Base-by-base conservation (phyloP, 2,329 filamentous ascomycete genomes). In the Pseudocercospora fuligena region DNA sequence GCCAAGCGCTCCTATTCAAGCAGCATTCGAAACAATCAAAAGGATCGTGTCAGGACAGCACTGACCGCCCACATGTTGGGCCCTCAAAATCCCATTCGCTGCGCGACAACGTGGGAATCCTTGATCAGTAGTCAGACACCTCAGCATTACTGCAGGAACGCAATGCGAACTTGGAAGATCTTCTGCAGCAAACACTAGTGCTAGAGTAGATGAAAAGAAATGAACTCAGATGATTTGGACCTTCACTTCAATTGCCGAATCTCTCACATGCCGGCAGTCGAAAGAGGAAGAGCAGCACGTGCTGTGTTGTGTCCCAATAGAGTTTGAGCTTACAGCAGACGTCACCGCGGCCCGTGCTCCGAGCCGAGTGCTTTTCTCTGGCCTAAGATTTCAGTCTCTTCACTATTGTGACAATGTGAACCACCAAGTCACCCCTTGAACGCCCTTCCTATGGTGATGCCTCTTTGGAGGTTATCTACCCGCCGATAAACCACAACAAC, bases 401-500 rank as follows among this genome's bases (percentile, higher is more conserved):
- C 27, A 56, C 53, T 40, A 36, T 61, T 57, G 63, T 40, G 58
- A 65, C 23, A 61, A 69, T 65, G 67, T 69, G 65, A 66, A 51
- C 58, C 47, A 57, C 53, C 43, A 60, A 65, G 61, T 49, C 64
- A 51, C 36, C 60, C 56, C 33, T 31, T 9, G 31, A 36, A 47
- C 31, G 23, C 54, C 60, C 63, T 60, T 59, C 61, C 56, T 12
- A 63, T 40, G 63, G 65, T 64, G 69, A 72, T 70, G 69, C 70
- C 70, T 72, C 70, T 61, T 33, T 64, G 54, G 70, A 72, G 70
- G 64, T 69, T 49, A 67, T 69, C 68, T 64, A 64, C 63, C 65
- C 19, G n/a, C 46, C 59, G 57, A 40, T 43, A 64, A 62, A n/a
- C 40, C 9, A 33, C 47, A 23, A 21, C 33, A 19, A 29, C 56